Evolutionary conservation across 306 rosid genomes (phyloP).

Genomic region (Corylus heterophylla): DNA sequence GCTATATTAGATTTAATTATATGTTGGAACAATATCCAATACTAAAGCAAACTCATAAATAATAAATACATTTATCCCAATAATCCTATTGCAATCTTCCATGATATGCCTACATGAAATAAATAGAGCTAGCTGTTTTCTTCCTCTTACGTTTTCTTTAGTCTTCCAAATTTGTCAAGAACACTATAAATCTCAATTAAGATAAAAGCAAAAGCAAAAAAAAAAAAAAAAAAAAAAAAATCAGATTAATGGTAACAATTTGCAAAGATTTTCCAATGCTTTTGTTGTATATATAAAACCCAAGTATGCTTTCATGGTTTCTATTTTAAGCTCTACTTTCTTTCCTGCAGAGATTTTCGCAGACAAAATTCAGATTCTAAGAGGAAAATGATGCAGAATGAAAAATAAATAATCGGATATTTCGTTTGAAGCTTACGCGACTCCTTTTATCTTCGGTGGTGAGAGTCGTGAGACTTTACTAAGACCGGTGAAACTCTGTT

Average conservation of each 20-base stretch:
- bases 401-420: too few species aligned
- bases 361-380: background rate
- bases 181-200: background rate
- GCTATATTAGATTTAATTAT: too few species aligned
- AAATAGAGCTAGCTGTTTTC: background rate
- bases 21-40: too few species aligned
- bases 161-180: background rate
- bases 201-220: background rate
- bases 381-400: too few species aligned
- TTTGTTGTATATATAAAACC: background rate
- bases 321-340: background rate
- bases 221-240: background rate
- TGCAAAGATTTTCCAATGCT: background rate
- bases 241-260: background rate
- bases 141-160: slow-evolving; percentile 4
- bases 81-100: background rate
- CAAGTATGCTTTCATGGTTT: background rate
- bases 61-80: background rate
- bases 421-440: too few species aligned
- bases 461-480: too few species aligned
- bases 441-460: too few species aligned
- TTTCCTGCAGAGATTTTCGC: slow-evolving; percentile 7
- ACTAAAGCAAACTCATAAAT: background rate
- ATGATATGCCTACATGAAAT: background rate
- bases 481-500: too few species aligned